Evolutionary conservation across 495 filamentous ascomycete species (phyloP), one percentile per base, ranked within the genome.

Genomic region (Bombardia bombarda): DNA sequence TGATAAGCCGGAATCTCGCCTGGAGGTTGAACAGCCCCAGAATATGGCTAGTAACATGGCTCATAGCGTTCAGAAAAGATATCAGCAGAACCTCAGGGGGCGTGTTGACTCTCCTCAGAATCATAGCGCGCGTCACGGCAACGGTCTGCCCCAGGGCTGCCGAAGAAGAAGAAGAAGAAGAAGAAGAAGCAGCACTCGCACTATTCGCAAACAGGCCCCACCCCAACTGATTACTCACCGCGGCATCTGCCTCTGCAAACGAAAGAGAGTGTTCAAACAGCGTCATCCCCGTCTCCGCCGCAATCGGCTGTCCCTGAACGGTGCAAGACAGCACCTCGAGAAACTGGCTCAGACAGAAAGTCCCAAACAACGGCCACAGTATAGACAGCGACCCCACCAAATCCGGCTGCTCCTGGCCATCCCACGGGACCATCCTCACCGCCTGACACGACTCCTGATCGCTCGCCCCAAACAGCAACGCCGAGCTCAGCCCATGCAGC

Each of bases 261-360:
- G 92, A 92, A 12, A 98, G 68, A 0, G 92, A 97, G 56, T 95
- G 88, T 51, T 98, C 92, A 56, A 98, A 92, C 16, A 97, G 75
- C 0, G 90, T 95, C 86, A 97, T 96, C 5, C 90, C 88, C 1
- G 88, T 92, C 64, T 97, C 92, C 0, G 87, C 81, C 45, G 82
- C 76, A 5, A 83, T 72, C 3, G 73, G 71, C 9, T 84, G 77
- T n/a, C 90, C 89, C 50, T 94, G 88, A n/a, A 97, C 69, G 4
- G 90, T 85, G 58, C 87, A 90, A 5, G 83, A 79, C 17, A 97
- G 68, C 0, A 84, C 88, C 56, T 97, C 92, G 20, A 93, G 60
- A 52, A 96, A 92, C 52, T 95, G 87, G 50, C 86, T 84, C 2
- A 92, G 53, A 43, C 87, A 92, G 9, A 96, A 68, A 0, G 81